These are phyloP conservation scores for Starmera caribaea DNA, from an alignment of 805 yeast genomes.

Conservation along the genomic window DNA sequence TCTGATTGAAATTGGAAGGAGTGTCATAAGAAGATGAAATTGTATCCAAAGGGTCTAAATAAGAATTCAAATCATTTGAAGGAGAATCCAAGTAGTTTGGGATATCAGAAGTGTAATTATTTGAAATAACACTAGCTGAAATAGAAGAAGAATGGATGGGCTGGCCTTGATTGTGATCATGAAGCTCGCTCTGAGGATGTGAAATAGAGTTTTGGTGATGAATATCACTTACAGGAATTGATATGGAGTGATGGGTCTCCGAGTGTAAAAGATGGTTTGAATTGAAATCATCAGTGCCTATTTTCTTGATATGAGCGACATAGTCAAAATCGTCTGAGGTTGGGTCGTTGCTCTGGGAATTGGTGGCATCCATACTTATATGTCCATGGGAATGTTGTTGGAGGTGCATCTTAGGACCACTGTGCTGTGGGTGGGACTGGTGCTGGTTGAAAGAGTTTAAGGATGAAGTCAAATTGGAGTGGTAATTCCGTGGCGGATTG, in stretches of 20 bases:
- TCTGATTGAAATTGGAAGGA: slow-evolving; percentile 13
- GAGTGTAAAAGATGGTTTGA: background rate
- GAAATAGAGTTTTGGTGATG: too few species aligned
- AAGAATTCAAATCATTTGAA: slow-evolving; percentile 12
- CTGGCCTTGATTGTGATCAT: background rate
- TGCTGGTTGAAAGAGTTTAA: slow-evolving; percentile 9
- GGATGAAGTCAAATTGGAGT: too few species aligned
- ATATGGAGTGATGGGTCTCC: too few species aligned
- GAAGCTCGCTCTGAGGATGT: too few species aligned
- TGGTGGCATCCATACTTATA: too few species aligned
- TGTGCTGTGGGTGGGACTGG: slow-evolving; percentile 1
- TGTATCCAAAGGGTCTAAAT: slow-evolving; percentile 18
- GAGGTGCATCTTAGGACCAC: background rate
- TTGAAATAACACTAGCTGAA: background rate
- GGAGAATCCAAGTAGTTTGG: slow-evolving; percentile 18
- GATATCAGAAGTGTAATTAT: slow-evolving; percentile 2
- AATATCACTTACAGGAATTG: too few species aligned
- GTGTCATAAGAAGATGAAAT: slow-evolving; percentile 17
- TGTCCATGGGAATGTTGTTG: too few species aligned
- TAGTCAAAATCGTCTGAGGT: slow-evolving; percentile 51
- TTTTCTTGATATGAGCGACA: slow-evolving; percentile 50
- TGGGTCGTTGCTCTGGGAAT: slow-evolving; percentile 24
- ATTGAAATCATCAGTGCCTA: slow-evolving; percentile 32
- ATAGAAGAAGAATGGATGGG: background rate
- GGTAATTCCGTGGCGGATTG: too few species aligned